These are phyloP conservation scores for Piloderma croceum DNA, from an alignment of 768 basidiomycete species.

Conservation along the genomic window DNA sequence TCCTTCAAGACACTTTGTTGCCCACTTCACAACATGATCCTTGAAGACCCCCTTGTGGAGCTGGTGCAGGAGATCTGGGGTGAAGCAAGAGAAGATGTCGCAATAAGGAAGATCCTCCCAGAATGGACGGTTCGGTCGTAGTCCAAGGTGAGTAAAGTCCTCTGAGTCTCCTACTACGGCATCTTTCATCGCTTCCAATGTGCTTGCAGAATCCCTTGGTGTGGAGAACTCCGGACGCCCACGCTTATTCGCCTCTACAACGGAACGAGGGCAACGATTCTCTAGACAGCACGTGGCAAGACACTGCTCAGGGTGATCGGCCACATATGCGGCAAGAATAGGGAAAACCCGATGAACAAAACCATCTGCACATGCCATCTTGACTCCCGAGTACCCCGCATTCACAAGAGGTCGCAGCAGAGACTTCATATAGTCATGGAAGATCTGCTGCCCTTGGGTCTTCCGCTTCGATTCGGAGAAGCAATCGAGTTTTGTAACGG, in stretches of 20 bases:
- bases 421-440: slow-evolving; percentile 32
- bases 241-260: slow-evolving; percentile 15
- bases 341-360: slow-evolving; percentile 25
- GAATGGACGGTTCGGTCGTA: slow-evolving; percentile 28
- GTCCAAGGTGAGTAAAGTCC: slow-evolving; percentile 5
- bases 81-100: slow-evolving; percentile 36
- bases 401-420: slow-evolving; percentile 28
- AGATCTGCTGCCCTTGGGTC: slow-evolving; percentile 21
- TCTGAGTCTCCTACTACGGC: not conserved
- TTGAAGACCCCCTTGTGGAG: slow-evolving; percentile 44
- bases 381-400: slow-evolving; percentile 27
- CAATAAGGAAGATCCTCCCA: slow-evolving; percentile 35
- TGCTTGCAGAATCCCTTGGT: slow-evolving; percentile 4
- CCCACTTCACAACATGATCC: slow-evolving; percentile 38
- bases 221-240: slow-evolving; percentile 10
- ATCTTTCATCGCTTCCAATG: slow-evolving; percentile 1
- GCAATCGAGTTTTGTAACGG: slow-evolving; percentile 28
- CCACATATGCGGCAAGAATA: slow-evolving; percentile 34
- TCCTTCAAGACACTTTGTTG: slow-evolving; percentile 4
- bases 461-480: slow-evolving; percentile 15
- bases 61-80: slow-evolving; percentile 41
- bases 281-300: slow-evolving; percentile 26
- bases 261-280: slow-evolving; percentile 24
- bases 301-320: slow-evolving; percentile 42
- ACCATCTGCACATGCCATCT: slow-evolving; percentile 34